phyloP scores from a whole-genome alignment of 2,329 filamentous ascomycete species.

The Pseudodiploospora longispora region DNA sequence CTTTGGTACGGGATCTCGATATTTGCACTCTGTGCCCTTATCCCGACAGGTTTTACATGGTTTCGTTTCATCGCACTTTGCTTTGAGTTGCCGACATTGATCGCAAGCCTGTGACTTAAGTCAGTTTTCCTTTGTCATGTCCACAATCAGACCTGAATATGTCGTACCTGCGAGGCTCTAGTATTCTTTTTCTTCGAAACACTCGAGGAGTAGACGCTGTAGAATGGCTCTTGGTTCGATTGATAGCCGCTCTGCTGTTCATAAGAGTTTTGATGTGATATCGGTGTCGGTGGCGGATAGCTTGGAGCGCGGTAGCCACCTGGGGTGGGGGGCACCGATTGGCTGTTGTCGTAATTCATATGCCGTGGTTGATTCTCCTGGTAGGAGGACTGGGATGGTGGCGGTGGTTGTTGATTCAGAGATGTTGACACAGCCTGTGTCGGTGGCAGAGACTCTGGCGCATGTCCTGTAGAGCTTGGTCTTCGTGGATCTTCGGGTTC shows the following conservation, averaged over 20 bases:
- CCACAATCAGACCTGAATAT: neutral
- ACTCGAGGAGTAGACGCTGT: constrained; percentile 35
- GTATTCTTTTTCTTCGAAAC: constrained; percentile 51
- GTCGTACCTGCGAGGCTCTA: constrained; percentile 51
- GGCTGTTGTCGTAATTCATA: constrained; percentile 44
- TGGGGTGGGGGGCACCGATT: constrained; percentile 37
- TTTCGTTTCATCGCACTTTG: constrained; percentile 82
- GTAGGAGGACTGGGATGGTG: constrained; percentile 21
- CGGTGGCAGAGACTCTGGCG: constrained; percentile 25
- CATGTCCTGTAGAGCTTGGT: constrained; percentile 44
- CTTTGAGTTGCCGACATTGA: constrained; percentile 77
- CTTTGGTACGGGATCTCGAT: constrained; percentile 83
- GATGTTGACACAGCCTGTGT: constrained; percentile 22
- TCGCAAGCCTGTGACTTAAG: constrained; percentile 65
- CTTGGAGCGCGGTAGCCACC: constrained; percentile 32
- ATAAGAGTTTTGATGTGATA: constrained; percentile 30
- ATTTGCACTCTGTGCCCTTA: constrained; percentile 75
- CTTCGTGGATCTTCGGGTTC: constrained; percentile 47
- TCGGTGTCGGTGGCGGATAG: constrained; percentile 34
- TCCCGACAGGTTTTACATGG: constrained; percentile 84
- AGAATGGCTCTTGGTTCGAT: constrained; percentile 27
- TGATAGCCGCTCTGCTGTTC: constrained; percentile 25
- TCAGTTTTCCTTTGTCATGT: constrained; percentile 7
- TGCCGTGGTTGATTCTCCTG: constrained; percentile 42
- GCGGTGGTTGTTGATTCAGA: constrained; percentile 23